phyloP scores from a whole-genome alignment of 768 basidiomycete species.

The Lepiota subincarnata region DNA sequence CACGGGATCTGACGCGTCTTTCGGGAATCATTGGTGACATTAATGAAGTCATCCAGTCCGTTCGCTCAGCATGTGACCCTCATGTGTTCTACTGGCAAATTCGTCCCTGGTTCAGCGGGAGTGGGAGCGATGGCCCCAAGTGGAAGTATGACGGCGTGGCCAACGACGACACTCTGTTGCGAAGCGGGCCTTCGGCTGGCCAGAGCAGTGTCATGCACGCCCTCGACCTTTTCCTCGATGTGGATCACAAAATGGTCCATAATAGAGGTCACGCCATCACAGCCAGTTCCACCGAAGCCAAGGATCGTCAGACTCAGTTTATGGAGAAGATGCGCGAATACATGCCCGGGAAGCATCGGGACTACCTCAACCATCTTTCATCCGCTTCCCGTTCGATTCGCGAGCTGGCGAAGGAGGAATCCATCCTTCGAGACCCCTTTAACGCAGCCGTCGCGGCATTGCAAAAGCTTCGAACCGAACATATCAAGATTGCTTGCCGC shows the following conservation, averaged over 20 bases:
- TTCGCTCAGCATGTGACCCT: slow-evolving; percentile 75
- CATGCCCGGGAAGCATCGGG: slow-evolving; percentile 91
- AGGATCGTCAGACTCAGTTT: slow-evolving; percentile 68
- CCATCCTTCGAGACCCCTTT: slow-evolving; percentile 68
- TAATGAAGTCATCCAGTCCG: slow-evolving; percentile 59
- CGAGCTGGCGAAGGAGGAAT: slow-evolving; percentile 51
- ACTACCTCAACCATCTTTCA: slow-evolving; percentile 71
- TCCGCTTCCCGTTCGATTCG: slow-evolving; percentile 58
- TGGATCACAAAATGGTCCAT: slow-evolving; percentile 80
- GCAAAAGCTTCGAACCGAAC: slow-evolving; percentile 79
- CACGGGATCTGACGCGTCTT: slow-evolving; percentile 67
- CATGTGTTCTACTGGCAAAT: slow-evolving; percentile 85
- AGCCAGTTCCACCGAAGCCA: slow-evolving; percentile 60
- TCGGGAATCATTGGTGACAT: slow-evolving; percentile 70
- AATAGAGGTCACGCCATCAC: slow-evolving; percentile 47
- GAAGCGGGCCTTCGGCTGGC: slow-evolving; percentile 89
- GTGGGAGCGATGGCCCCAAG: slow-evolving; percentile 52
- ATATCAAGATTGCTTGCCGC: slow-evolving; percentile 85
- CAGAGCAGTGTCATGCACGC: slow-evolving; percentile 91
- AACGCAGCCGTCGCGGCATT: slow-evolving; percentile 74
- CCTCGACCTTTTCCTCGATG: slow-evolving; percentile 80
- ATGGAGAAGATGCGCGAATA: slow-evolving; percentile 93
- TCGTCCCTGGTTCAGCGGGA: slow-evolving; percentile 92
- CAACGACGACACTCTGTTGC: slow-evolving; percentile 52
- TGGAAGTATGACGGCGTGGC: slow-evolving; percentile 83